A percentile compares a stretch with the other conserved stretches of the same genome.
These are phyloP conservation scores for Fraxinus cuspidata DNA, from an alignment of 257 asterid genomes.

Conservation along the genomic window DNA sequence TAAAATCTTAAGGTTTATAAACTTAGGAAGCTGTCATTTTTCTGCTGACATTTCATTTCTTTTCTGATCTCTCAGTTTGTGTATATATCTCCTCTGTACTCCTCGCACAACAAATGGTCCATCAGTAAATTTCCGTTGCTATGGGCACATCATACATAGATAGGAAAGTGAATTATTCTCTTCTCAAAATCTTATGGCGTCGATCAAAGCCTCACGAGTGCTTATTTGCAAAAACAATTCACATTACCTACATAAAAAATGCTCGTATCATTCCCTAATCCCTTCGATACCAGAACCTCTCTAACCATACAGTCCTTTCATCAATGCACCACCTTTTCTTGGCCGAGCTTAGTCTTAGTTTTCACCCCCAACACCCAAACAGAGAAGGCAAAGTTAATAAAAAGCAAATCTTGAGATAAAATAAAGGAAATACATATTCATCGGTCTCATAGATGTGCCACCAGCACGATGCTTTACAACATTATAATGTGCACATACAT, in stretches of 20 bases:
- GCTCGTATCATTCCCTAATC: no score
- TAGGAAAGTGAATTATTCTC: neutral
- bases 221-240: no score
- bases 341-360: neutral
- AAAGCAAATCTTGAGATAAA: neutral
- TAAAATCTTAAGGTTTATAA: neutral
- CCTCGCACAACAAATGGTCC: no score
- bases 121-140: no score
- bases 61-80: neutral
- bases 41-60: neutral
- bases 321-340: neutral
- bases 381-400: neutral
- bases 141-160: neutral
- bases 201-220: neutral
- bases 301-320: no score
- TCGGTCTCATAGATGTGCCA: conserved; percentile 12
- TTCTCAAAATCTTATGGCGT: neutral
- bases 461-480: conserved; percentile 1
- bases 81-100: no score
- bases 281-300: no score
- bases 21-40: neutral
- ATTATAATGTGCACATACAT: conserved; percentile 5
- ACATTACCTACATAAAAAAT: no score
- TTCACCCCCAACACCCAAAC: neutral
- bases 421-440: conserved; percentile 29